These are phyloP conservation scores for sweet orange (Citrus sinensis) DNA, from an alignment of 345 rosid genomes.

Conservation along the genomic window DNA sequence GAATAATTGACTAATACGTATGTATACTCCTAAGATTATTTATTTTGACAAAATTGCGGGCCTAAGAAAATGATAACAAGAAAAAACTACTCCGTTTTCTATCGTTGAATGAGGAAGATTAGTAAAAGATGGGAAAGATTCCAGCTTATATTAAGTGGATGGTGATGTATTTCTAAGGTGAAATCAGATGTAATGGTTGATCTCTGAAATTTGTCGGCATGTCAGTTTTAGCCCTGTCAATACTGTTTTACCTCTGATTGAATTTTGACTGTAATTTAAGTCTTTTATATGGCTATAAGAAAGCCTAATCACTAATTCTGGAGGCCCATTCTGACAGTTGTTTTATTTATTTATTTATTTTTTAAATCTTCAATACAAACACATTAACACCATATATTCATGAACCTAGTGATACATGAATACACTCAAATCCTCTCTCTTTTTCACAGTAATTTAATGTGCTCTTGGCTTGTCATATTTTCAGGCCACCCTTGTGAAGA, in stretches of 20 bases:
- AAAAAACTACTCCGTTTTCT: neutral
- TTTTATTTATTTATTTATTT: neutral
- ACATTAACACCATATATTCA: neutral
- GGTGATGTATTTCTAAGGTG: neutral
- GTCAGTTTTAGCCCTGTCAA: neutral
- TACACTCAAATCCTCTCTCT: neutral
- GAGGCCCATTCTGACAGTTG: too few species aligned
- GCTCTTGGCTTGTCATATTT: neutral
- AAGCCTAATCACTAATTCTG: neutral
- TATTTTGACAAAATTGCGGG: neutral
- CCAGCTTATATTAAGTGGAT: neutral
- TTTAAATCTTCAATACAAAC: neutral
- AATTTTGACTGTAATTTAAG: neutral
- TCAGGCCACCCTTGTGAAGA: constrained; percentile 82
- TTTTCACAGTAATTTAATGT: neutral
- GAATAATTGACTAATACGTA: neutral
- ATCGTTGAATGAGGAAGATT: neutral
- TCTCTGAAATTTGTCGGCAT: neutral
- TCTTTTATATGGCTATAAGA: neutral
- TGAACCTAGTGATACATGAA: neutral
- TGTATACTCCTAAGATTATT: neutral
- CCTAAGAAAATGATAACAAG: neutral
- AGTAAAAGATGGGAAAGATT: neutral
- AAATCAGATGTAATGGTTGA: neutral
- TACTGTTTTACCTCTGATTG: neutral